Conservation (phyloP, 116 monocot genomes). For the Trichopus zeylanicus region DNA sequence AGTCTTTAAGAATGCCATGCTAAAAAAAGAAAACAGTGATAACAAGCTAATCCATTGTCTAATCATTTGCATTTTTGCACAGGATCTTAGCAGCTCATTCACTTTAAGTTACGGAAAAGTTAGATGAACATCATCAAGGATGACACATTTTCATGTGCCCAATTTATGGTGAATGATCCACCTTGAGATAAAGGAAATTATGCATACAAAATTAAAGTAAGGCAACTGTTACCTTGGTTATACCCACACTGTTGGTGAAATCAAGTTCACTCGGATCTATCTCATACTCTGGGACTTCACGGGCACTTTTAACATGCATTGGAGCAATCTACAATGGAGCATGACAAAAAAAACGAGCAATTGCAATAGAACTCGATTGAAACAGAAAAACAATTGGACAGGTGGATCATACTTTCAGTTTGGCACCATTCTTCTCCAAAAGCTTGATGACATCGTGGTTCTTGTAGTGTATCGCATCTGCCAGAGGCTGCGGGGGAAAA, state of each 20-base stretch:
- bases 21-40: too few relatives aligned
- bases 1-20: too few relatives aligned
- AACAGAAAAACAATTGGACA: neutral
- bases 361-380: neutral
- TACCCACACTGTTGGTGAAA: conserved; percentile 65
- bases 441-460: conserved; percentile 73
- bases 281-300: conserved; percentile 91
- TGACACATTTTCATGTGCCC: too few relatives aligned
- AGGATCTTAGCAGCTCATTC: too few relatives aligned
- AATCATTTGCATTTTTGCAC: too few relatives aligned
- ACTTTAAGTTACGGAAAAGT: too few relatives aligned
- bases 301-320: conserved; percentile 72
- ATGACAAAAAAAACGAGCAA: neutral
- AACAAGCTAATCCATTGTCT: too few relatives aligned
- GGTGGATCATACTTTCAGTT: conserved; percentile 49
- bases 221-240: conserved; percentile 54
- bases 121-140: too few relatives aligned
- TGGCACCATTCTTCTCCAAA: conserved; percentile 85
- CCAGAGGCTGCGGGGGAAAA: conserved; percentile 61
- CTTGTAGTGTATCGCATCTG: conserved; percentile 93
- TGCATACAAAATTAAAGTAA: neutral
- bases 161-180: too few relatives aligned
- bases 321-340: conserved; percentile 66
- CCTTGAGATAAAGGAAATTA: neutral
- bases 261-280: conserved; percentile 79